Conservation (phyloP, 495 filamentous ascomycete species). For the Terfezia claveryi region DNA sequence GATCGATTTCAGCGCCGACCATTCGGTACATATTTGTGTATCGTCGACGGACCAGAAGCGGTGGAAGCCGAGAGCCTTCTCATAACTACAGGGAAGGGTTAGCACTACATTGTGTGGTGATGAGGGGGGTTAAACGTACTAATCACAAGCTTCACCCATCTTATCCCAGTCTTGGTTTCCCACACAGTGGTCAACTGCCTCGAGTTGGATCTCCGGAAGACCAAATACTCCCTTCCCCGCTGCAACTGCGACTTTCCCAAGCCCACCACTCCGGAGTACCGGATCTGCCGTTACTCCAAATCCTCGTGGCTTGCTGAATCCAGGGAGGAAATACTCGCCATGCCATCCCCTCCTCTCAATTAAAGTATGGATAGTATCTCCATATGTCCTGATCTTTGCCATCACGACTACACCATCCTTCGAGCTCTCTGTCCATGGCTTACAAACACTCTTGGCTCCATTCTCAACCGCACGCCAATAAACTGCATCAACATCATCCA, state of each 20-base stretch:
- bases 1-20: conserved; percentile 58
- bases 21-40: conserved; percentile 67
- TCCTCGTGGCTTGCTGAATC: conserved; percentile 30
- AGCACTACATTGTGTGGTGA: conserved; percentile 3
- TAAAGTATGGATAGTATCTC: conserved; percentile 77
- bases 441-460: conserved; percentile 42
- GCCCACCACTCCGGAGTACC: not conserved
- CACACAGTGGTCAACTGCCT: conserved; percentile 74
- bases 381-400: conserved; percentile 68
- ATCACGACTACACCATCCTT: conserved; percentile 35
- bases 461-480: conserved; percentile 44
- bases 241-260: conserved; percentile 5
- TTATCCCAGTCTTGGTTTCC: conserved; percentile 82
- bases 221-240: conserved; percentile 8
- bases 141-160: conserved; percentile 66
- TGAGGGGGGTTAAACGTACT: conserved; percentile 23
- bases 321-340: conserved; percentile 53
- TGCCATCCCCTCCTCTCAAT: conserved; percentile 42
- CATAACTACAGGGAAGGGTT: conserved; percentile 34
- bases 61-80: conserved; percentile 71
- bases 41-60: conserved; percentile 91
- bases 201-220: conserved; percentile 37
- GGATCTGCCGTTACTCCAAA: not conserved
- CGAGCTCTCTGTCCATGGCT: conserved; percentile 30
- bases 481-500: conserved; percentile 58